A percentile compares a stretch with the other conserved stretches of the same genome.
phyloP scores from a whole-genome alignment of 139 green algal species.

The Ostreobium quekettii region DNA sequence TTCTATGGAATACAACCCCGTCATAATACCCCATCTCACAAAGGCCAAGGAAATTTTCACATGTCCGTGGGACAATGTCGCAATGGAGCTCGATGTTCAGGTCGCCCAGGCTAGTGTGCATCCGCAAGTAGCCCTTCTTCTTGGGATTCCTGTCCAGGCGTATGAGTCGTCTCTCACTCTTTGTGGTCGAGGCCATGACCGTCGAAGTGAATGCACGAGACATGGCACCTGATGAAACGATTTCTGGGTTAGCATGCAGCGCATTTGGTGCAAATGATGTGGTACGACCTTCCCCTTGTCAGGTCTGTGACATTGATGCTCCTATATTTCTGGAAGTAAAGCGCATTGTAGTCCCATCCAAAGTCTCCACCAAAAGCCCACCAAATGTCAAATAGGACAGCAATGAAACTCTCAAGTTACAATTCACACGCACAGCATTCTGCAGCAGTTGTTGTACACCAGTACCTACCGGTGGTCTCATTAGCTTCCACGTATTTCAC shows the following conservation, averaged over 20 bases:
- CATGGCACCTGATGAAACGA: conserved; percentile 30
- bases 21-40: conserved; percentile 85
- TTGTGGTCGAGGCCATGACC: conserved; percentile 39
- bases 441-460: not conserved
- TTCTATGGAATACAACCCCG: conserved; percentile 70
- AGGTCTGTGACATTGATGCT: no score
- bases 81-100: conserved; percentile 90
- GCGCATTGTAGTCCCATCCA: no score
- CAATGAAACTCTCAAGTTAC: no score
- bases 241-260: not conserved
- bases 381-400: no score
- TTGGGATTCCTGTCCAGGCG: conserved; percentile 60
- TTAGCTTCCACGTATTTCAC: conserved; percentile 21
- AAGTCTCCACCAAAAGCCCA: no score
- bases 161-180: conserved; percentile 43
- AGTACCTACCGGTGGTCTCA: conserved; percentile 9
- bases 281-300: no score
- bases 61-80: conserved; percentile 66
- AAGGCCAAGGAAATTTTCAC: conserved; percentile 94
- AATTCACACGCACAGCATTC: no score
- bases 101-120: conserved; percentile 73
- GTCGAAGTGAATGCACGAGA: conserved; percentile 80
- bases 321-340: no score
- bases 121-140: conserved; percentile 78
- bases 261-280: no score